phyloP scores from a whole-genome alignment of 2,329 filamentous ascomycete genomes.

The Dactylellina sp. region DNA sequence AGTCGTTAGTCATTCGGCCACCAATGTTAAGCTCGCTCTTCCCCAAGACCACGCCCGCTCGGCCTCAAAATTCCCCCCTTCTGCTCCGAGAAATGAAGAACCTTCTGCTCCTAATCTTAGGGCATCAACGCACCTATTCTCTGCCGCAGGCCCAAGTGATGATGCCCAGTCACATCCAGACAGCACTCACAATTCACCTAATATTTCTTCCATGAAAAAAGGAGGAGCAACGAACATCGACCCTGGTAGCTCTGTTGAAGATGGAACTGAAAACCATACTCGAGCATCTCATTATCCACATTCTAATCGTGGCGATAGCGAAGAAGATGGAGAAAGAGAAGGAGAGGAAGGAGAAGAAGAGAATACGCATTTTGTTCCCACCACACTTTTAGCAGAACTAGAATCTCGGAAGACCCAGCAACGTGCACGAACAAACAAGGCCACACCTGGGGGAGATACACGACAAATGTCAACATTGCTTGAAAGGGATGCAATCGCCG shows the following conservation, averaged over 20 bases:
- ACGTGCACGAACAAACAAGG: slow-evolving; percentile 74
- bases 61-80: slow-evolving; percentile 34
- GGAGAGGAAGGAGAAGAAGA: slow-evolving; percentile 61
- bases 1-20: slow-evolving; percentile 42
- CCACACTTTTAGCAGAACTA: slow-evolving; percentile 90
- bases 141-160: slow-evolving; percentile 2
- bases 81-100: slow-evolving; percentile 17
- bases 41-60: slow-evolving; percentile 27
- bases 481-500: slow-evolving; percentile 88
- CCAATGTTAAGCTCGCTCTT: slow-evolving; percentile 11
- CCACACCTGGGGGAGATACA: slow-evolving; percentile 68
- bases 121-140: neutral
- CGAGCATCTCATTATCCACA: slow-evolving; percentile 53
- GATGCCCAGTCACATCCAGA: slow-evolving; percentile 5
- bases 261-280: neutral
- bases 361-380: slow-evolving; percentile 69
- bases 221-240: neutral
- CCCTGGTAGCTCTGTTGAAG: slow-evolving; percentile 5
- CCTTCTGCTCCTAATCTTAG: neutral
- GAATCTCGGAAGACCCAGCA: slow-evolving; percentile 91
- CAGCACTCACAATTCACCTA: neutral
- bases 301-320: slow-evolving; percentile 23
- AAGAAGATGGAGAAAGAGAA: slow-evolving; percentile 59
- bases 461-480: slow-evolving; percentile 79
- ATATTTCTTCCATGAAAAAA: slow-evolving; percentile 13